These are phyloP conservation scores for Hypoxylon rickii DNA, from an alignment of 495 filamentous ascomycete genomes.

Conservation along the genomic window DNA sequence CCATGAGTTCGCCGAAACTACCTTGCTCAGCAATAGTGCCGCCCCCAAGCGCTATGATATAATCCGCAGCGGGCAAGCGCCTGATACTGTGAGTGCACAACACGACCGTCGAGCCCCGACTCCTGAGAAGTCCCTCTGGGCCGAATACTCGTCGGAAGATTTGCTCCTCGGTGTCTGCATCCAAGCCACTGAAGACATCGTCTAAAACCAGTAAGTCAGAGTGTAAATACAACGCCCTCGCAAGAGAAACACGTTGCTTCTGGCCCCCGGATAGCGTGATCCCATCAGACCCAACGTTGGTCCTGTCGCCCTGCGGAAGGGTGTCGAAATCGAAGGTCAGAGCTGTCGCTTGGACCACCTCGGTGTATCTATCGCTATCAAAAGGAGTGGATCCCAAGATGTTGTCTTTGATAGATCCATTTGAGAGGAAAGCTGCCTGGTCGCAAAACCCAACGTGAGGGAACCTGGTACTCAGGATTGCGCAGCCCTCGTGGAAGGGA, in stretches of 20 bases:
- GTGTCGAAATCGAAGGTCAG: constrained; percentile 58
- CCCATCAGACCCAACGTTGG: constrained; percentile 65
- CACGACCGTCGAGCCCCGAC: constrained; percentile 54
- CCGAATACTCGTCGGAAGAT: constrained; percentile 63
- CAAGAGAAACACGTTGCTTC: constrained; percentile 65
- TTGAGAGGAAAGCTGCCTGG: constrained; percentile 56
- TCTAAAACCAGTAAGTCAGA: constrained; percentile 61
- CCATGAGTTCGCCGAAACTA: not conserved
- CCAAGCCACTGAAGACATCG: constrained; percentile 65
- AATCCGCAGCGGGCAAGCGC: constrained; percentile 48
- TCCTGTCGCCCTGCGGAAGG: constrained; percentile 61
- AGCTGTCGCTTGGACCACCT: constrained; percentile 64
- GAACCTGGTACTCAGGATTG: constrained; percentile 11
- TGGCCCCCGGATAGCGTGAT: constrained; percentile 68
- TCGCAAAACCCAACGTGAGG: constrained; percentile 33
- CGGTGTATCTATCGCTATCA: constrained; percentile 61
- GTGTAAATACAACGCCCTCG: constrained; percentile 62
- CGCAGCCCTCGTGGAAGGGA: constrained; percentile 29
- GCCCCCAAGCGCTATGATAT: constrained; percentile 49
- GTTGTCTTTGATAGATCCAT: constrained; percentile 61
- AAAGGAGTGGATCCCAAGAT: constrained; percentile 57
- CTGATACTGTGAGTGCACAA: constrained; percentile 49
- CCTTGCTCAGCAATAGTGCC: not conserved
- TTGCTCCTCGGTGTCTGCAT: constrained; percentile 63
- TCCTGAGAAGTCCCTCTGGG: constrained; percentile 56